Base-by-base conservation (phyloP, 2,329 filamentous ascomycete genomes). In the Diaporthe vexans region DNA sequence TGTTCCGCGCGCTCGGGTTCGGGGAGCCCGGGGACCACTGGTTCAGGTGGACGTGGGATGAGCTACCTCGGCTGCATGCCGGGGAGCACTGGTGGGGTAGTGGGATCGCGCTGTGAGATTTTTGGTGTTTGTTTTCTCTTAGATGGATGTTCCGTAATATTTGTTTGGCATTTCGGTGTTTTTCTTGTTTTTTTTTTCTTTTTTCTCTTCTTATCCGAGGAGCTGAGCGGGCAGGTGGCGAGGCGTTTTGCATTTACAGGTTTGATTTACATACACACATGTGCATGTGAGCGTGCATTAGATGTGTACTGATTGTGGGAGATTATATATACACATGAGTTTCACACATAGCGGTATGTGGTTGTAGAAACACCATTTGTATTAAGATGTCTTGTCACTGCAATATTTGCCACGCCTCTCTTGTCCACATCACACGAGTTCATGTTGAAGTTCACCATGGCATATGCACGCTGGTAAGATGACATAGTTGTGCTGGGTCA, bases 1-100 rank as follows among this genome's bases (percentile, higher is more conserved):
- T 88, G 0, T 80, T 95, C n/a, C 87, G 94, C 35, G 89, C 88
- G 2, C 46, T 95, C 21, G 92, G 93, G 0, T 85, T 92, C 46
- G 93, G 93, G 0, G 84, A 85, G 1, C 82, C 86, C 24, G 90
- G 88, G 0, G 91, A 94, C 78, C 84, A 87, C 0, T 92, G 90
- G 87, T 94, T 90, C 90, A 90, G 93, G 78, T 95, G 92, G 90
- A 86, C 87, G 76, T 81, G 85, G 43, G 82, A 87, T 29, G 84
- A 89, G 75, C 81, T 91, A 29, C 86, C 88, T 1, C 78, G 78
- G 11, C 92, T 89, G 89, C 88, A 93, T 82, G 82, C 78, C 3
- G 93, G 92, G 15, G 83, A 85, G 74, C 82, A 86, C 68, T 97
- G 94, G 93, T 91, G 88, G 89, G 83, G 88, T 76, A 82, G 76